phyloP scores from a whole-genome alignment of 2,329 filamentous ascomycete genomes.

The Plectosphaerella cucumerina region DNA sequence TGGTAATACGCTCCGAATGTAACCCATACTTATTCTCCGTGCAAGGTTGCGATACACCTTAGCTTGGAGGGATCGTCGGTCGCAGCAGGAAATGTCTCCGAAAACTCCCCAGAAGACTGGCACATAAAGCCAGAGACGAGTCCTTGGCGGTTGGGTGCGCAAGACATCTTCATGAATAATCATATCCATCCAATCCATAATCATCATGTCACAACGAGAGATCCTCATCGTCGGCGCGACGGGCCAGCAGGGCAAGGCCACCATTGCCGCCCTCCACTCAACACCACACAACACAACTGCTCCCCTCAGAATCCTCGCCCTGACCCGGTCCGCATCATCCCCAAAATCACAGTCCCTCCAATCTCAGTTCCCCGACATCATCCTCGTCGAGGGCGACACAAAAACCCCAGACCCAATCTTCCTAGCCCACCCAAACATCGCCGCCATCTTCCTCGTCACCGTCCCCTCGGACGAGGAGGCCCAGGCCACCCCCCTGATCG shows the following conservation, averaged over 20 bases:
- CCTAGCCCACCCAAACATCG: conserved; percentile 11
- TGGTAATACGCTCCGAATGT: too few relatives aligned
- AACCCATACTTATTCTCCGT: too few relatives aligned
- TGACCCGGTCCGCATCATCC: conserved; percentile 7
- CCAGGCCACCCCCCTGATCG: conserved; percentile 18
- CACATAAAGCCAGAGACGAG: not conserved
- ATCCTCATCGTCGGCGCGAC: conserved; percentile 42
- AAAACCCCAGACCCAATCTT: conserved; percentile 15
- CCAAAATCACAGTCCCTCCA: conserved; percentile 7
- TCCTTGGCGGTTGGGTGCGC: too few relatives aligned
- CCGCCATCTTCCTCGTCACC: conserved; percentile 20
- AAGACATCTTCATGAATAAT: not conserved
- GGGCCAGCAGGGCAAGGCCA: conserved; percentile 40
- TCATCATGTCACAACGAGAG: conserved; percentile 25
- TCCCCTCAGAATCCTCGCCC: conserved; percentile 10
- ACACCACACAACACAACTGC: not conserved
- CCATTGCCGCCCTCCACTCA: conserved; percentile 22
- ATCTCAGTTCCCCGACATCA: conserved; percentile 5
- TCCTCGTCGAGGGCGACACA: conserved; percentile 15
- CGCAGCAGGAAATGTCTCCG: not conserved
- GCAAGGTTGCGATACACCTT: too few relatives aligned
- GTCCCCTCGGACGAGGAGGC: conserved; percentile 19
- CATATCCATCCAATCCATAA: not conserved
- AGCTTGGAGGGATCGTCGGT: too few relatives aligned
- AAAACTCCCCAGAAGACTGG: not conserved